phyloP scores from a whole-genome alignment of 495 filamentous ascomycete species.

The Aspergillus homomorphus region DNA sequence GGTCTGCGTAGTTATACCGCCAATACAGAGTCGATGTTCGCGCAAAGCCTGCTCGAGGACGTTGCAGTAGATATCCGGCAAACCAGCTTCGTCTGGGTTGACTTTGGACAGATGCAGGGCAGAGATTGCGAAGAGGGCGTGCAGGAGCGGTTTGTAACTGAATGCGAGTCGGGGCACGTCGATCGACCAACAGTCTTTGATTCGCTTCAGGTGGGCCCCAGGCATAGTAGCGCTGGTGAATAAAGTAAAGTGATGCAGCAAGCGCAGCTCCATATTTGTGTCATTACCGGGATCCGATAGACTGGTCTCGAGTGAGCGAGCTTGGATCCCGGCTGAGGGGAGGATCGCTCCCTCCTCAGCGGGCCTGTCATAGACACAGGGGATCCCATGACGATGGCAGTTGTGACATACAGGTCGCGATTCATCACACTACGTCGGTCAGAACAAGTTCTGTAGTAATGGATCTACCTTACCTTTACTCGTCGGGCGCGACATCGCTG shows the following conservation, averaged over 20 bases:
- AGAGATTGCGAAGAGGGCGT: background rate
- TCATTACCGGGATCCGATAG: background rate
- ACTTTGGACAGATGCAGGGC: background rate
- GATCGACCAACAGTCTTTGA: background rate
- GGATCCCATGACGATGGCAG: background rate
- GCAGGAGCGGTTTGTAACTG: background rate
- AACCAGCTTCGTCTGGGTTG: background rate
- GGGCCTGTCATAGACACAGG: background rate
- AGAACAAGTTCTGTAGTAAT: background rate
- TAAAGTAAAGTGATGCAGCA: background rate
- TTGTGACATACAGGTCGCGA: background rate
- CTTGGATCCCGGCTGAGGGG: background rate
- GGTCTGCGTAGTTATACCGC: background rate
- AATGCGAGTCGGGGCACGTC: background rate
- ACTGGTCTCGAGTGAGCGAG: background rate
- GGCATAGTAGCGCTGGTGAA: background rate
- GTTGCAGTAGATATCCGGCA: background rate
- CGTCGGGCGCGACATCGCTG: background rate
- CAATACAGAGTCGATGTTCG: background rate
- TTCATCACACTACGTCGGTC: background rate
- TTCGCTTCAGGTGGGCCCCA: background rate
- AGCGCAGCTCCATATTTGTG: background rate
- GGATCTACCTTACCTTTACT: background rate
- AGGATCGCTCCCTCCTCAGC: background rate
- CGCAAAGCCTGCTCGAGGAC: background rate